A percentile compares a stretch with the other conserved stretches of the same genome.
Evolutionary conservation across 2,329 filamentous ascomycete genomes (phyloP).

Genomic region (Clonostachys byssicola): DNA sequence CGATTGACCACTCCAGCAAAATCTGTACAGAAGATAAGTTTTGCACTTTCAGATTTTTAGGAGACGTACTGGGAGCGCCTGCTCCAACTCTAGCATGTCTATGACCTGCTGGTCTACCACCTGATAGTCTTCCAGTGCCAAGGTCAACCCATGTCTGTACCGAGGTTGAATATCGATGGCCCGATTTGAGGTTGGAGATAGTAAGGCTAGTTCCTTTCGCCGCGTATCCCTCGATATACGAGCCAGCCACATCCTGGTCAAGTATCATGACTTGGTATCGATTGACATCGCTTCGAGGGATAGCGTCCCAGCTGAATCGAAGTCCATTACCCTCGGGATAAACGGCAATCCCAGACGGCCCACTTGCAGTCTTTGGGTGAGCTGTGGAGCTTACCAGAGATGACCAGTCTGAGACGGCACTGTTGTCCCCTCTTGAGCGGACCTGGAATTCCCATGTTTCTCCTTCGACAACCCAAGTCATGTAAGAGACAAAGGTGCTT

Average conservation of each 20-base stretch:
- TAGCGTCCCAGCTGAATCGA: neutral
- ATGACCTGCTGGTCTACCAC: neutral
- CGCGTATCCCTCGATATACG: neutral
- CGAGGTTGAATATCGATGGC: neutral
- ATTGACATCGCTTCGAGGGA: neutral
- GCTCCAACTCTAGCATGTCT: neutral
- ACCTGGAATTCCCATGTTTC: neutral
- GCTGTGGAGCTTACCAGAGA: neutral
- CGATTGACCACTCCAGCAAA: neutral
- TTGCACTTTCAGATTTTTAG: neutral
- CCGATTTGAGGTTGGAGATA: neutral
- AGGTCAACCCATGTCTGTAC: neutral
- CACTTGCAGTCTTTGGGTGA: neutral
- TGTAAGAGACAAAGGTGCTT: neutral
- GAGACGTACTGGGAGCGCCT: neutral
- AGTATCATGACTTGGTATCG: neutral
- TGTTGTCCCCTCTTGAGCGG: neutral
- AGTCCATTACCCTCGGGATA: neutral
- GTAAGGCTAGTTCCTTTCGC: neutral
- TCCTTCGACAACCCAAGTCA: neutral
- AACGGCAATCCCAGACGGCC: neutral
- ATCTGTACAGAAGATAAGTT: too few species aligned
- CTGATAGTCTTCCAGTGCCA: neutral
- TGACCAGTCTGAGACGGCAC: neutral
- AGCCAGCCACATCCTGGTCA: neutral